Evolutionary conservation across 345 rosid species (phyloP).

Genomic region (Citrus cavaleriei): DNA sequence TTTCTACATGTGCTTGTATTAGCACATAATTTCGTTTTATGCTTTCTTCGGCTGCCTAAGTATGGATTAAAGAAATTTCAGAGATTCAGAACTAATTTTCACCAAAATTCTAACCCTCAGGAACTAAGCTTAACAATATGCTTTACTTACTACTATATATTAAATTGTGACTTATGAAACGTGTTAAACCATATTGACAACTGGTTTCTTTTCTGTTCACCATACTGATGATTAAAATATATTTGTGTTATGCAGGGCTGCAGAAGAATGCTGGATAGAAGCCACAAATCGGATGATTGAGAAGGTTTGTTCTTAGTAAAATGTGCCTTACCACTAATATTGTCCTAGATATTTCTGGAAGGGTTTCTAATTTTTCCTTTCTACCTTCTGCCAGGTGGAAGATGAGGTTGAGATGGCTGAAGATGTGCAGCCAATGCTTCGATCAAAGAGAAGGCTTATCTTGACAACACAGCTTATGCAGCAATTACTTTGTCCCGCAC

Average conservation of each 20-base stretch:
- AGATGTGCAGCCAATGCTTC: conserved; percentile 32
- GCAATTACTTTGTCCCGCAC: conserved; percentile 50
- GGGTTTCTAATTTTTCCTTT: conserved; percentile 13
- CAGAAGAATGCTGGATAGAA: conserved; percentile 60
- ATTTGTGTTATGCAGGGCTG: conserved; percentile 37
- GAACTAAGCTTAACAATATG: neutral
- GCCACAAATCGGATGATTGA: conserved; percentile 55
- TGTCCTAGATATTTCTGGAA: neutral
- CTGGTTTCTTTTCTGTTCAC: neutral
- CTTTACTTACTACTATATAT: neutral
- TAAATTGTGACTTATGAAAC: neutral
- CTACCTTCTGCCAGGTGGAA: conserved; percentile 33
- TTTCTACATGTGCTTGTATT: neutral
- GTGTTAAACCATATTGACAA: neutral
- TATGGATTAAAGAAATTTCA: neutral
- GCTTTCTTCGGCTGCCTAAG: neutral
- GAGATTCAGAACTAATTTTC: neutral
- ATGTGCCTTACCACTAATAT: neutral
- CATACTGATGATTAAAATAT: neutral
- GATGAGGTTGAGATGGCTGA: conserved; percentile 36
- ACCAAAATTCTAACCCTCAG: neutral
- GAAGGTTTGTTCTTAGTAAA: conserved; percentile 44
- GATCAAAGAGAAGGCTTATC: conserved; percentile 65
- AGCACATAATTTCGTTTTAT: neutral
- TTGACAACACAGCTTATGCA: conserved; percentile 67